phyloP scores from a whole-genome alignment of 352 stramenopile species.

The Globisporangium camurandrum region DNA sequence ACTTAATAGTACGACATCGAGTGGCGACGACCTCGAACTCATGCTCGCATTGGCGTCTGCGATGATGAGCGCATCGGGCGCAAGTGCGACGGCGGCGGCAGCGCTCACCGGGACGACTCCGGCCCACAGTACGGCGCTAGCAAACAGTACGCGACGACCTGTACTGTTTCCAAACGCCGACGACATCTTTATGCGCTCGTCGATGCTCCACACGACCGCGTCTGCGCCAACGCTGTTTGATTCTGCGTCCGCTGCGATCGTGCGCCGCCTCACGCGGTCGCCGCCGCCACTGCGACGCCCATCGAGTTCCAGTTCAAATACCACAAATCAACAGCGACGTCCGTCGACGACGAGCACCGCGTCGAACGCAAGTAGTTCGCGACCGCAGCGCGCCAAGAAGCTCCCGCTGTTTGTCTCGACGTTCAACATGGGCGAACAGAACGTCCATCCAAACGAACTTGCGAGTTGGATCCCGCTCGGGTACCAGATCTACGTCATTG shows the following conservation, averaged over 20 bases:
- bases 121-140: neutral
- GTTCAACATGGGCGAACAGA: slow-evolving; percentile 84
- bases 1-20: neutral
- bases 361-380: slow-evolving; percentile 4
- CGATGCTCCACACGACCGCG: slow-evolving; percentile 1
- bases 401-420: slow-evolving; percentile 71
- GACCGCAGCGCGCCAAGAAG: slow-evolving; percentile 21
- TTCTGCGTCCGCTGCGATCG: too few species aligned
- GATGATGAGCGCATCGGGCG: neutral
- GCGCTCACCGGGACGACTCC: neutral
- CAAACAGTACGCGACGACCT: slow-evolving; percentile 3
- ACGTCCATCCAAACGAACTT: slow-evolving; percentile 46
- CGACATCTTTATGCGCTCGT: slow-evolving; percentile 13
- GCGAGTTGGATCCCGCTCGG: slow-evolving; percentile 58
- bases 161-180: slow-evolving; percentile 4
- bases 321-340: too few species aligned
- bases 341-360: too few species aligned
- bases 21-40: neutral
- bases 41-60: neutral
- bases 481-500: slow-evolving; percentile 17
- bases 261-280: too few species aligned
- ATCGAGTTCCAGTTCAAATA: too few species aligned
- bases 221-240: neutral
- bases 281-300: neutral
- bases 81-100: neutral